These are phyloP conservation scores for Penicillium sp. DNA, from an alignment of 2,329 filamentous ascomycete species.

Conservation along the genomic window DNA sequence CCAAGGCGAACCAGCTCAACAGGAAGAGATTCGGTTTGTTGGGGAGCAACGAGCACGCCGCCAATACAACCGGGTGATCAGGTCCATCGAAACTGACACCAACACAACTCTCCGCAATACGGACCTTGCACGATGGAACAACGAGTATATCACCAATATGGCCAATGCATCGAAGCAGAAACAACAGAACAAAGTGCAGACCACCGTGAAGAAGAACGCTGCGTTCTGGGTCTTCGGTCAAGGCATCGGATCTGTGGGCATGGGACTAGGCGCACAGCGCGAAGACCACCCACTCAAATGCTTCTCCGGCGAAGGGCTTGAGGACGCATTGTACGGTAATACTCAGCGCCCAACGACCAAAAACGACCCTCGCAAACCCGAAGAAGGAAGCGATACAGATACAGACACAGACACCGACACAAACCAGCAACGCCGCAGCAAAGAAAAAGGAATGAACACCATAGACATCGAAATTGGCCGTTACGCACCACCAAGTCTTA, in stretches of 20 bases:
- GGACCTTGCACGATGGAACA: constrained; percentile 59
- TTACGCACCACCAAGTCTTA: constrained; percentile 64
- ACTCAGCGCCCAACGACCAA: constrained; percentile 20
- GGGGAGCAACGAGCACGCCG: not conserved
- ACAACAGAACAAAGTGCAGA: constrained; percentile 39
- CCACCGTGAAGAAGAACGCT: constrained; percentile 63
- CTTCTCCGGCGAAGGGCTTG: constrained; percentile 59
- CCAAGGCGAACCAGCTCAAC: not conserved
- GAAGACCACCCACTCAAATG: constrained; percentile 54
- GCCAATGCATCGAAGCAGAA: constrained; percentile 47
- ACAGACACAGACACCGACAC: not conserved
- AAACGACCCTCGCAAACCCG: constrained; percentile 26
- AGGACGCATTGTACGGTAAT: constrained; percentile 48
- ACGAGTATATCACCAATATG: constrained; percentile 64
- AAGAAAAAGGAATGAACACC: not conserved
- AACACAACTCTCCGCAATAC: constrained; percentile 56
- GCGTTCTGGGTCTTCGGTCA: constrained; percentile 60
- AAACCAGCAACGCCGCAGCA: not conserved
- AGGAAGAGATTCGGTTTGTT: not conserved
- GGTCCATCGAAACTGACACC: constrained; percentile 50
- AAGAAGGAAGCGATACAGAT: not conserved
- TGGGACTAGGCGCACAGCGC: constrained; percentile 43
- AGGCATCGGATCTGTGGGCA: constrained; percentile 57
- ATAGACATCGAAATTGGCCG: constrained; percentile 67
- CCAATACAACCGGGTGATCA: constrained; percentile 17